phyloP scores from a whole-genome alignment of 2,329 filamentous ascomycete species.

The Calonectria hawksworthii region DNA sequence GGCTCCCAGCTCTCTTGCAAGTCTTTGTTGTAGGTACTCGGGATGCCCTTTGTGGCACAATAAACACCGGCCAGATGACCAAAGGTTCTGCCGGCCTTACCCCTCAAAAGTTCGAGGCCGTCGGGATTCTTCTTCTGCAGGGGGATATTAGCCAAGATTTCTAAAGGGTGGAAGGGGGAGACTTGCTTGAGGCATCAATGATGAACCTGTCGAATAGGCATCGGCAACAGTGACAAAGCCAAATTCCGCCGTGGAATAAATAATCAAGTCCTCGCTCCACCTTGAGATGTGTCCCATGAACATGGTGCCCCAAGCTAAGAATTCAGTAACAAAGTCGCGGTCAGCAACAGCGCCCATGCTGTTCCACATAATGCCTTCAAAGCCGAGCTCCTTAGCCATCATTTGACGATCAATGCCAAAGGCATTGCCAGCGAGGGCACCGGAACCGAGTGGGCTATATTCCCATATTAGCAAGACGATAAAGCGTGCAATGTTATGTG shows the following conservation, averaged over 20 bases:
- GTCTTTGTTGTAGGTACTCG: conserved; percentile 84
- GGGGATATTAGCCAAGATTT: too few relatives aligned
- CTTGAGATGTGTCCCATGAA: conserved; percentile 85
- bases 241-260: conserved; percentile 84
- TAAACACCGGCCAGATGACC: conserved; percentile 82
- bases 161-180: too few relatives aligned
- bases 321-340: conserved; percentile 87
- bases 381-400: conserved; percentile 87
- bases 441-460: conserved; percentile 75
- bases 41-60: conserved; percentile 74
- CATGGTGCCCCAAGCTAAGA: conserved; percentile 83
- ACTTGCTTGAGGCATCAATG: conserved; percentile 72
- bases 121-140: conserved; percentile 83
- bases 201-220: conserved; percentile 83
- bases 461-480: too few relatives aligned
- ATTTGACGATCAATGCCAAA: conserved; percentile 83
- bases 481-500: too few relatives aligned
- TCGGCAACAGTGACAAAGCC: conserved; percentile 83
- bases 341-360: conserved; percentile 82
- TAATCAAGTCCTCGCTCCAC: conserved; percentile 89
- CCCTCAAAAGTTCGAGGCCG: conserved; percentile 77
- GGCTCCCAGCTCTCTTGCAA: conserved; percentile 83
- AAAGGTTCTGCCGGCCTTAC: conserved; percentile 82
- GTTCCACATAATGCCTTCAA: conserved; percentile 82
- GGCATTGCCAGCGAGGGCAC: conserved; percentile 84